These are phyloP conservation scores for Ophiostoma sp. DNA, from an alignment of 2,329 filamentous ascomycete species.

Conservation along the genomic window DNA sequence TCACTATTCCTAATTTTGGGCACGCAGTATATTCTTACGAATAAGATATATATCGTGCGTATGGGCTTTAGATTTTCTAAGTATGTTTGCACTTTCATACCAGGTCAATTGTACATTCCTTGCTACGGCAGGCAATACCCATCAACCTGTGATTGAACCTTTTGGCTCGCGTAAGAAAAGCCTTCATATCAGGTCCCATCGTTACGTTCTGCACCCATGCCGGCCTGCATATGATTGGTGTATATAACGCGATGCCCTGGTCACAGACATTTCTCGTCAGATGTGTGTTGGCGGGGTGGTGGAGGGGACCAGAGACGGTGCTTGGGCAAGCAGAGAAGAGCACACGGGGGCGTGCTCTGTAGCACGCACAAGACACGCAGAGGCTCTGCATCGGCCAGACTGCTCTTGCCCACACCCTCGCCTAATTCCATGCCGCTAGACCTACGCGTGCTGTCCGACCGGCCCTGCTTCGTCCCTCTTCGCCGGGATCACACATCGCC, in stretches of 20 bases:
- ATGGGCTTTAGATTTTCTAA: not conserved
- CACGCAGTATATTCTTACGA: not conserved
- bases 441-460: conserved; percentile 8
- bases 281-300: not conserved
- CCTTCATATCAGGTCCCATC: not conserved
- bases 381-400: conserved; percentile 5
- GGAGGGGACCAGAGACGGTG: not conserved
- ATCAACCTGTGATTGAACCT: not conserved
- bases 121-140: not conserved
- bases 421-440: conserved; percentile 6
- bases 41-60: not conserved
- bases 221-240: not conserved
- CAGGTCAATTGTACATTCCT: not conserved
- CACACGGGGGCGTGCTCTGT: conserved; percentile 7
- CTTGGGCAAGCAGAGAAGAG: not conserved
- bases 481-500: conserved; percentile 6
- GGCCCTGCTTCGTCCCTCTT: conserved; percentile 11
- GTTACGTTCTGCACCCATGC: not conserved
- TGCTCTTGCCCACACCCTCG: not conserved
- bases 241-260: not conserved
- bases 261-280: not conserved
- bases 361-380: not conserved
- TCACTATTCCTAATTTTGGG: not conserved
- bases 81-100: not conserved
- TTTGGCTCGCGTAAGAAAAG: not conserved